Base-by-base conservation (phyloP, 805 yeast species). In the Saccharomycopsis babjevae region DNA sequence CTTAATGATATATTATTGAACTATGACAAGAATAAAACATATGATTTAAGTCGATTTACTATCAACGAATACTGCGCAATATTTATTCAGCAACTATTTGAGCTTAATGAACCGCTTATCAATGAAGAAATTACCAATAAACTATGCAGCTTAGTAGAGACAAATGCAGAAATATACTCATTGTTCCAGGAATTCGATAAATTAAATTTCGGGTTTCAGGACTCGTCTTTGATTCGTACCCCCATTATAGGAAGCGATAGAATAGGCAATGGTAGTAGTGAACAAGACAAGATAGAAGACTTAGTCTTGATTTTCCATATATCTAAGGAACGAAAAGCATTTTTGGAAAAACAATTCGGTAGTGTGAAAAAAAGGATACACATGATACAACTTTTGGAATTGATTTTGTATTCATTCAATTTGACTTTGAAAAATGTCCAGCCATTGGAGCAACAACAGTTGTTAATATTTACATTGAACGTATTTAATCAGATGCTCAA, bases 1-100 rank as follows among this genome's bases (percentile, higher is more conserved):
- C 57, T 58, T 20, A 39, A 38, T 39, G 58, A 39, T 18, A 39
- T 42, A 18, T 39, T 56, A 22, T 30, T 20, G 2, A 18, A 38
- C 10, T 46, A 46, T n/a, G 59, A 46, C 22, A 46, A 46, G 25
- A 46, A 46, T 46, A 46, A 46, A 46, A 39, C 22, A 8, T 28
- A 43, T 39, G 60, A 56, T 13, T 18, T 36, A 15, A n/a, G 32
- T 25, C 22, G 32, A 25, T 57, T 61, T 28, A 28, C 43, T 10
- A n/a, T 46, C 7, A 54, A 36, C 20, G 64, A 58, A 40, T 61
- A 55, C 36, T 55, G 64, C 28, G 38, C 60, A 8, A 30, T 61
- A 20, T 61, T 61, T 34, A 56, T 52, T 8, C 57, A 56, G 28
- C 39, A 39, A 13, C n/a, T 61, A 25, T 58, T 56, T 32, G 64